These are phyloP conservation scores for Sophora flavescens DNA, from an alignment of 306 rosid genomes.

Conservation along the genomic window DNA sequence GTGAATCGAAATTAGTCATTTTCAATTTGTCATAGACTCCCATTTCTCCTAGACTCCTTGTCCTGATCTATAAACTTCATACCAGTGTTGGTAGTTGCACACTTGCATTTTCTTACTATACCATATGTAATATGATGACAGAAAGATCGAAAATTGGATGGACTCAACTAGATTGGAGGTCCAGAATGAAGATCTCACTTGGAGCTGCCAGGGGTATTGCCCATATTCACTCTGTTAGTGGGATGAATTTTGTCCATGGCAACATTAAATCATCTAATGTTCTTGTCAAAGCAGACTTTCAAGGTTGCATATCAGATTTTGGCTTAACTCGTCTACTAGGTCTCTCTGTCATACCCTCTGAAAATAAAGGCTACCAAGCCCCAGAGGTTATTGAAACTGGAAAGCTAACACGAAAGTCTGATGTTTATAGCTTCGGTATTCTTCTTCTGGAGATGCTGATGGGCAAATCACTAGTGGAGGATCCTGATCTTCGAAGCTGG, in stretches of 20 bases:
- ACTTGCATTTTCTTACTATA: conserved; percentile 22
- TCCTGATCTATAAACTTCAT: no score
- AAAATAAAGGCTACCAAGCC: conserved; percentile 75
- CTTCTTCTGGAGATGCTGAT: conserved; percentile 90
- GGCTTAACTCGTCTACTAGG: conserved; percentile 72
- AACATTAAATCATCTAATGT: conserved; percentile 89
- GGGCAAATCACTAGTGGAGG: conserved; percentile 55
- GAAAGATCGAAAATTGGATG: conserved; percentile 70
- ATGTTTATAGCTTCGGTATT: conserved; percentile 84
- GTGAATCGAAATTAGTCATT: no score
- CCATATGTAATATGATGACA: conserved; percentile 50
- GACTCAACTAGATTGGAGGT: conserved; percentile 78
- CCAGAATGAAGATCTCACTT: conserved; percentile 73
- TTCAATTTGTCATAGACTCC: no score
- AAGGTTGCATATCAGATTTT: conserved; percentile 80
- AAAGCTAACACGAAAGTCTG: conserved; percentile 73
- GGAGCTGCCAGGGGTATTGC: conserved; percentile 88
- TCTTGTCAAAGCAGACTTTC: conserved; percentile 68
- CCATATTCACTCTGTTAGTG: conserved; percentile 78
- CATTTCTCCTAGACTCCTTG: no score
- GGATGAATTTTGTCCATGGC: conserved; percentile 79
- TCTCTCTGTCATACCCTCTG: conserved; percentile 52
- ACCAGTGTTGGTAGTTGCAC: background rate
- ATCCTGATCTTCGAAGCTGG: no score
- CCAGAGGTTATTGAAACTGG: conserved; percentile 73